Base-by-base conservation (phyloP, 129 eudicot species). In the Smallanthus sonchifolius region DNA sequence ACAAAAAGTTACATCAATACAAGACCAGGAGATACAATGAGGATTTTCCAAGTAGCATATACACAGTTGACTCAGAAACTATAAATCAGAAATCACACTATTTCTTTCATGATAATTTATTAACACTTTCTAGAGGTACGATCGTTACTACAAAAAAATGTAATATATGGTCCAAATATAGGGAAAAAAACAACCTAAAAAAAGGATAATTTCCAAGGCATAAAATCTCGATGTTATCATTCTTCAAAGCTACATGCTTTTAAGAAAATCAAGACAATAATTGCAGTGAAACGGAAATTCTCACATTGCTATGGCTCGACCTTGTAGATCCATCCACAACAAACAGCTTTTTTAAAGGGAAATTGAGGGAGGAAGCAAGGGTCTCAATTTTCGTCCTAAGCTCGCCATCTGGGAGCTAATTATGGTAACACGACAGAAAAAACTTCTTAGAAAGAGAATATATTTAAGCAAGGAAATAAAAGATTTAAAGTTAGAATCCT, bases 251-350 rank as follows among this genome's bases (percentile, higher is more conserved):
- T 77, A 11, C 3, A 44, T 42, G 38, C 62, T 24, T 47, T 69
- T 10, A 14, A 57, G 14, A 42, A 48, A 6, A 43, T 43, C 17
- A 28, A 24, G 19, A 35, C 4, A 74, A 74, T 14, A 24, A 49
- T 17, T 65, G 69, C 64, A 74, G 49, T 11, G 1, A 81, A 68
- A 51, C 15, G 42, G 15, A 52, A 55, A 80, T 63, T 62, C 99
- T 88, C 82, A 95, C 99, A 87, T 95, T 95, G 88, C 96, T 91
- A 74, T 95, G 99, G 85, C 97, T 95, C 35, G 99, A 95, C 82
- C 97, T 86, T 73, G 96, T 91, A 56, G 97, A 95, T 81, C 99
- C 99, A 84, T 95, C 99, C 69, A 95, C 96, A 51, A 95, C 99
- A 39, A 95, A 95, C 85, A 95, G 61, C 84, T 95, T 95, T 90